Evolutionary conservation across 2,329 filamentous ascomycete genomes (phyloP).

Genomic region (Pyrenophora tritici-repentis): DNA sequence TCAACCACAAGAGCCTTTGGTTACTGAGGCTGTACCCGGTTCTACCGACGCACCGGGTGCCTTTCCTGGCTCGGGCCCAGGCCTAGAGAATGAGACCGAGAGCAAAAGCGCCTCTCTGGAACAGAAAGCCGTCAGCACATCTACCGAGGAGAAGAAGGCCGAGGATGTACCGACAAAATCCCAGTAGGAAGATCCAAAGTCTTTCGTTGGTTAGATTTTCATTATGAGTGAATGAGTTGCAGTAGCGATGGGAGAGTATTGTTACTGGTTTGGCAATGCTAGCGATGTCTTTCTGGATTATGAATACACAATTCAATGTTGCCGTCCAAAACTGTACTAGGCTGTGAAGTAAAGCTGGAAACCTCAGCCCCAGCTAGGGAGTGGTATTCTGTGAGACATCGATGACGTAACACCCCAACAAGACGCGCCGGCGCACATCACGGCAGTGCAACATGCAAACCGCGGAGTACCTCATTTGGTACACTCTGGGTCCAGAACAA

Average conservation of each 20-base stretch:
- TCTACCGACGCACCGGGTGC: slow-evolving; percentile 28
- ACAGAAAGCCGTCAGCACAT: slow-evolving; percentile 6
- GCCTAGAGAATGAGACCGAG: slow-evolving; percentile 7
- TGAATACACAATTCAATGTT: no score
- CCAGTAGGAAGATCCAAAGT: slow-evolving; percentile 7
- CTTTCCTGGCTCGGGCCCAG: slow-evolving; percentile 21
- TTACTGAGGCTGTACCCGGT: slow-evolving; percentile 15
- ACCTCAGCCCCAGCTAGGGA: no score
- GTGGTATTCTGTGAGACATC: neutral
- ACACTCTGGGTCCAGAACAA: neutral
- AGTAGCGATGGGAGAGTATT: no score
- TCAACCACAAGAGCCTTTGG: slow-evolving; percentile 15
- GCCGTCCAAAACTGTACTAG: no score
- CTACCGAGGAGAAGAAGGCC: slow-evolving; percentile 7
- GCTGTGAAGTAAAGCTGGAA: no score
- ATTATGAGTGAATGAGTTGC: neutral
- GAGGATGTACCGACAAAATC: slow-evolving; percentile 3
- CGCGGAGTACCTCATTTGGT: neutral
- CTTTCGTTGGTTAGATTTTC: slow-evolving; percentile 1
- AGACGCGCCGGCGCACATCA: neutral
- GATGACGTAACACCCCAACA: slow-evolving; percentile 3
- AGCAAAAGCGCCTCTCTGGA: slow-evolving; percentile 9
- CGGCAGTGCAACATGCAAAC: neutral
- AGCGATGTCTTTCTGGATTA: no score
- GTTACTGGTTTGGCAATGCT: no score